These are phyloP conservation scores for Phytopythium aichiense DNA, from an alignment of 352 stramenopile genomes.

Conservation along the genomic window DNA sequence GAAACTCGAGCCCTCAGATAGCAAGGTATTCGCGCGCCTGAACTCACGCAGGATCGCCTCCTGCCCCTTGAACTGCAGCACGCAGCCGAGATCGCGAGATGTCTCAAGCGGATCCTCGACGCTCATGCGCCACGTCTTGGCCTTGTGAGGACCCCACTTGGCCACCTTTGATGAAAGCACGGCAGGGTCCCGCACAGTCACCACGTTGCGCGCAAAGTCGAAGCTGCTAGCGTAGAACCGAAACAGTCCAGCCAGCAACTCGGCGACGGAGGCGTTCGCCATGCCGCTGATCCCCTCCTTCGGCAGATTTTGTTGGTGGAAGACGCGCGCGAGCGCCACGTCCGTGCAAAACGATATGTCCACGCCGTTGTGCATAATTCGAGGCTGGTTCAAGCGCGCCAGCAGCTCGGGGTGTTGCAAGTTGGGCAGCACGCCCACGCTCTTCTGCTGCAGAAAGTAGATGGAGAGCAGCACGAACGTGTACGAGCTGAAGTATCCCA, in stretches of 20 bases:
- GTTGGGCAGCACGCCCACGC: conserved; percentile 90
- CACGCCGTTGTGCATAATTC: conserved; percentile 41
- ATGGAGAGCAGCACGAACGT: conserved; percentile 97
- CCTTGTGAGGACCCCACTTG: conserved; percentile 42
- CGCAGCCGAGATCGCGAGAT: conserved; percentile 71
- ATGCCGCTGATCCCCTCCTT: not conserved
- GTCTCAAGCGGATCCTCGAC: conserved; percentile 84
- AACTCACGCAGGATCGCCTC: conserved; percentile 62
- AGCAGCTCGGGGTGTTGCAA: conserved; percentile 84
- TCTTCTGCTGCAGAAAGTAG: conserved; percentile 93
- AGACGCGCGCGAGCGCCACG: conserved; percentile 28
- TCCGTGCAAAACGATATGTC: conserved; percentile 76
- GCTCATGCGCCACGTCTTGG: conserved; percentile 78
- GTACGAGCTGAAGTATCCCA: conserved; percentile 97
- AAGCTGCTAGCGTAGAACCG: conserved; percentile 96
- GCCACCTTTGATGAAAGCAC: conserved; percentile 27
- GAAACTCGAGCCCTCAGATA: conserved; percentile 50
- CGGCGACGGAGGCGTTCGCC: conserved; percentile 32
- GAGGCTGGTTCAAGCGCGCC: conserved; percentile 23
- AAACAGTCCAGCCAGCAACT: conserved; percentile 95
- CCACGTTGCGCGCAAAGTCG: conserved; percentile 92
- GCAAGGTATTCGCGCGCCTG: conserved; percentile 44
- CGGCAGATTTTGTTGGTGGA: conserved; percentile 22
- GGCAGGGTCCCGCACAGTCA: conserved; percentile 84
- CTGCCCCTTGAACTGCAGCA: conserved; percentile 66